Conservation (phyloP, 805 yeast genomes). For the Blastobotrys mokoenaii region DNA sequence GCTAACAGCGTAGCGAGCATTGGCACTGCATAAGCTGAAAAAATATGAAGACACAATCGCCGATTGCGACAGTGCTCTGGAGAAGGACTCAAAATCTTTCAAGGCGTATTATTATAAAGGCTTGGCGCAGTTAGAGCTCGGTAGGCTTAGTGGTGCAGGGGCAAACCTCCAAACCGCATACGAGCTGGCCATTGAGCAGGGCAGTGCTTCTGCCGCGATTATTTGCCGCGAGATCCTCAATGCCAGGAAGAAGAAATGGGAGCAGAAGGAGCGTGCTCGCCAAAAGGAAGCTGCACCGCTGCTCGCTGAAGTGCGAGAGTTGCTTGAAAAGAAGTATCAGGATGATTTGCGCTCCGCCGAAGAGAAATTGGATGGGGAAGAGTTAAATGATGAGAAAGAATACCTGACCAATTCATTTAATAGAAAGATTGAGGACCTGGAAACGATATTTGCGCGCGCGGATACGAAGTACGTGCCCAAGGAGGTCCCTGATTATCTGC, state of each 20-base stretch:
- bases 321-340: constrained; percentile 12
- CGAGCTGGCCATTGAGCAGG: constrained; percentile 18
- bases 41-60: constrained; percentile 19
- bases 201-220: constrained; percentile 23
- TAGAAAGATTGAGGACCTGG: constrained; percentile 15
- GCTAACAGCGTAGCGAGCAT: constrained; percentile 15
- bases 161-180: constrained; percentile 22
- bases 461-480: constrained; percentile 12
- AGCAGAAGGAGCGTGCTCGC: constrained; percentile 19
- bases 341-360: constrained; percentile 10
- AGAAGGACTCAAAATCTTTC: constrained; percentile 18
- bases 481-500: constrained; percentile 32
- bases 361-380: constrained; percentile 10
- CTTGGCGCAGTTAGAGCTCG: constrained; percentile 21
- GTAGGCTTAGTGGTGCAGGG: constrained; percentile 23
- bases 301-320: constrained; percentile 19
- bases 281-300: constrained; percentile 17
- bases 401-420: constrained; percentile 13
- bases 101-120: constrained; percentile 22
- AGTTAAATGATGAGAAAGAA: constrained; percentile 17
- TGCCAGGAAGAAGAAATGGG: constrained; percentile 21
- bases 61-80: constrained; percentile 18
- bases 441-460: constrained; percentile 19
- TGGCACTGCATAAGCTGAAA: constrained; percentile 18
- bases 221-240: constrained; percentile 20